Evolutionary conservation across 306 rosid species (phyloP), one percentile per base, ranked within the genome.

Genomic region (Cicer arietinum): DNA sequence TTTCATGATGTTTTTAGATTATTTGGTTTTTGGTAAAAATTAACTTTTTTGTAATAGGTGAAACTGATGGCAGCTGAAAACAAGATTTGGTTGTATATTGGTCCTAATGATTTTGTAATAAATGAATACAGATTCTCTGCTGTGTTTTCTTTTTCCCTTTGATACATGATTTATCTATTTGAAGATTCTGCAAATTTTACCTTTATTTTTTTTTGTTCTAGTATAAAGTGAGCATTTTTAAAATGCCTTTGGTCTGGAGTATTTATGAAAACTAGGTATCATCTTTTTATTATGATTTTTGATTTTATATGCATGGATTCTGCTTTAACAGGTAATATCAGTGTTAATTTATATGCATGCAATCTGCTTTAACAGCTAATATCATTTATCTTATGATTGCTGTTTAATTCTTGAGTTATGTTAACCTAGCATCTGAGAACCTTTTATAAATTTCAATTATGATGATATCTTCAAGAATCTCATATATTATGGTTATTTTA

Each of bases 141-240:
- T 72, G 76, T 8, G 6, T 39, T 9, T 60, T 9, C 58, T 4
- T 35, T 3, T 52, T n/a, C 3, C 60, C 22, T 30, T n/a, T 48
- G 11, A 68, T 48, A 30, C 56, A 22, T 46, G 44, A 11, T 77
- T 56, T 77, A 51, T 65, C 22, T 76, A 46, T 59, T 30, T 12
- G 43, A 6, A 47, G 44, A 10, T 47, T 59, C 2, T 59, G 10
- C 17, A 35, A 60, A 30, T 12, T 35, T 30, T 6, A 12, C 18
- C 43, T 60, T 25, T 25, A 25, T 25, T 35, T 7, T 11, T 11
- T 22, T 12, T 12, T 30, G 30, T 58, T 25, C 51, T 11, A 2
- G 14, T 52, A 11, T 10, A 50, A 50, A 22, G 52, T 8, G 30
- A 40, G 12, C 47, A 17, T 65, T 35, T 6, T 65, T 7, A 22